Evolutionary conservation across 805 yeast species (phyloP).

Genomic region (Lipomyces yamanashiensis): DNA sequence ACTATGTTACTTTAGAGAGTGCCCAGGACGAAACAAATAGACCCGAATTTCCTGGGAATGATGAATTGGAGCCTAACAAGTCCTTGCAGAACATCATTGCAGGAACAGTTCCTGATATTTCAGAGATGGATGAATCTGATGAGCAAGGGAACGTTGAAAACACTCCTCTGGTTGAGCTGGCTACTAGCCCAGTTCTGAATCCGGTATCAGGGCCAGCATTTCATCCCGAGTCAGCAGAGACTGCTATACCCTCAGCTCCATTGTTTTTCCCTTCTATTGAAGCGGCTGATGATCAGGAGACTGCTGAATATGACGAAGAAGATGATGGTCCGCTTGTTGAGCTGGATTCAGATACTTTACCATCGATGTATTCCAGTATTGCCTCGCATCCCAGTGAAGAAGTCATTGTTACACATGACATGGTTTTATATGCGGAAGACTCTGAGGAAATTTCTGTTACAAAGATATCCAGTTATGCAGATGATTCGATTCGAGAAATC

Average conservation of each 20-base stretch:
- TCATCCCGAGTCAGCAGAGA: background rate
- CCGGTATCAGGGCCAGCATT: no score
- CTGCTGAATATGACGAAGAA: slow-evolving; percentile 5
- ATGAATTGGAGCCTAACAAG: slow-evolving; percentile 14
- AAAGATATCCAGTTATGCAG: background rate
- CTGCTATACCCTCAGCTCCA: background rate
- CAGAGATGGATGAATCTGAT: slow-evolving; percentile 3
- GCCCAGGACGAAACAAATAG: slow-evolving; percentile 12
- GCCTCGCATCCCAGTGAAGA: background rate
- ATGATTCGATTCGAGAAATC: background rate
- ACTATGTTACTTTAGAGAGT: slow-evolving; percentile 22
- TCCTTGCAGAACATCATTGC: background rate
- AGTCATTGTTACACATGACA: background rate
- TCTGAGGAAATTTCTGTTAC: slow-evolving; percentile 4
- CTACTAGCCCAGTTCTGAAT: background rate
- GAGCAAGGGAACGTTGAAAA: background rate
- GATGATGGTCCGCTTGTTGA: slow-evolving; percentile 17
- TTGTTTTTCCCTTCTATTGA: background rate
- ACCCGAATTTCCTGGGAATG: slow-evolving; percentile 21
- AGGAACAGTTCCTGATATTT: background rate
- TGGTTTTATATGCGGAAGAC: slow-evolving; percentile 3
- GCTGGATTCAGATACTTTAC: background rate
- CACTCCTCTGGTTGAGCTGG: slow-evolving; percentile 17
- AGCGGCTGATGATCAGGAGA: background rate
- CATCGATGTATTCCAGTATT: background rate